These are phyloP conservation scores for Panaeolus cyanescens DNA, from an alignment of 768 basidiomycete genomes.

Conservation along the genomic window DNA sequence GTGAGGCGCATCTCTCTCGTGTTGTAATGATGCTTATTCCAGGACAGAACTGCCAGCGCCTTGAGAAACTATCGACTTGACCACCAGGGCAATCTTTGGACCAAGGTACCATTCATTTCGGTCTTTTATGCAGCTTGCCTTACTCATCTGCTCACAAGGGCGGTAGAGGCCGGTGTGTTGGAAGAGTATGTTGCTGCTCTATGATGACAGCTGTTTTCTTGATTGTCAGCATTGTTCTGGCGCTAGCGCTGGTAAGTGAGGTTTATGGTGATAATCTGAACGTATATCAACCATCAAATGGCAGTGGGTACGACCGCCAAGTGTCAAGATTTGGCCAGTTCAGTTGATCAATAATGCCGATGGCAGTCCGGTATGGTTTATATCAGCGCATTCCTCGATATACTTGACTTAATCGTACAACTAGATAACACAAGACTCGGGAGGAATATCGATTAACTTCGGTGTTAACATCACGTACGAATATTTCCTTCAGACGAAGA, in stretches of 20 bases:
- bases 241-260: slow-evolving; percentile 64
- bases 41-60: slow-evolving; percentile 37
- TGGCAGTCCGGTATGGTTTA: slow-evolving; percentile 47
- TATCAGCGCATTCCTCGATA: neutral
- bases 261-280: neutral
- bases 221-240: slow-evolving; percentile 62
- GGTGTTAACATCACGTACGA: slow-evolving; percentile 69
- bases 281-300: slow-evolving; percentile 10
- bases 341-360: slow-evolving; percentile 32
- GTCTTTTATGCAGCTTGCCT: neutral
- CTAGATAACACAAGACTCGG: slow-evolving; percentile 33
- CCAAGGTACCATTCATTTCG: slow-evolving; percentile 41
- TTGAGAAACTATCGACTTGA: slow-evolving; percentile 56
- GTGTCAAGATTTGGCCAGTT: slow-evolving; percentile 57
- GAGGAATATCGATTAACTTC: slow-evolving; percentile 59
- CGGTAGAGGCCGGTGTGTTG: slow-evolving; percentile 56
- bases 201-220: slow-evolving; percentile 67
- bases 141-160: slow-evolving; percentile 42
- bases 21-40: neutral
- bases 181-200: slow-evolving; percentile 78
- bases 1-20: neutral
- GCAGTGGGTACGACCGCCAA: slow-evolving; percentile 80
- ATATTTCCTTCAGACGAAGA: neutral
- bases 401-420: slow-evolving; percentile 19
- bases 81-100: slow-evolving; percentile 69